phyloP scores from a whole-genome alignment of 202 grass and related monocot species.

The Miscanthus sacchariflorus region DNA sequence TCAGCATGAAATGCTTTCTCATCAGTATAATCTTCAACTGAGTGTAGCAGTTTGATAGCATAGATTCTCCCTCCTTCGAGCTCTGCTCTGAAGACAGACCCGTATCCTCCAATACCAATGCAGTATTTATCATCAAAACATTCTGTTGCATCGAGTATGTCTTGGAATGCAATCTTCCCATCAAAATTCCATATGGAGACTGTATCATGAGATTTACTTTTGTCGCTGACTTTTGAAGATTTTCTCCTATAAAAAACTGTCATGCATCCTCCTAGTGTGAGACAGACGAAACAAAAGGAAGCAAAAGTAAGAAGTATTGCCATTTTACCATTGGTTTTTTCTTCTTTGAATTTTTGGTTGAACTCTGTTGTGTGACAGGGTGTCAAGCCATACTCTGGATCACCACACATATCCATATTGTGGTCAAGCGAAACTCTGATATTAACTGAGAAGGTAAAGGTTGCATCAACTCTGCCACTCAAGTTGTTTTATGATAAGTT shows the following conservation, averaged over 20 bases:
- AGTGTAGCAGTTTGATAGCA: constrained; percentile 66
- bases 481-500: too few relatives aligned
- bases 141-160: constrained; percentile 46
- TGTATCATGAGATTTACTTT: constrained; percentile 8
- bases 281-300: not conserved
- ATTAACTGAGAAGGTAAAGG: not conserved
- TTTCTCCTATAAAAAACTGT: not conserved
- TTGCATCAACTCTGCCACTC: constrained; percentile 19
- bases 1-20: constrained; percentile 20
- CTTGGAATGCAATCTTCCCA: constrained; percentile 44
- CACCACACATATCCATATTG: constrained; percentile 43
- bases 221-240: not conserved
- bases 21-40: constrained; percentile 22
- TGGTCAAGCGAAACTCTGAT: constrained; percentile 21
- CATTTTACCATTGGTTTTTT: not conserved
- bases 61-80: constrained; percentile 29
- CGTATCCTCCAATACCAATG: constrained; percentile 44
- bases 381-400: not conserved
- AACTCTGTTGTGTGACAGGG: constrained; percentile 17
- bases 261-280: not conserved
- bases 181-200: constrained; percentile 64
- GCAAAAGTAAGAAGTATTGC: not conserved
- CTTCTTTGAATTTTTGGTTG: not conserved
- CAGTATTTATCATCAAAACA: constrained; percentile 52
- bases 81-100: constrained; percentile 48